Evolutionary conservation across 1,284 basidiomycete genomes (phyloP), one percentile per base, ranked within the genome.

Genomic region (Sporisorium reilianum): DNA sequence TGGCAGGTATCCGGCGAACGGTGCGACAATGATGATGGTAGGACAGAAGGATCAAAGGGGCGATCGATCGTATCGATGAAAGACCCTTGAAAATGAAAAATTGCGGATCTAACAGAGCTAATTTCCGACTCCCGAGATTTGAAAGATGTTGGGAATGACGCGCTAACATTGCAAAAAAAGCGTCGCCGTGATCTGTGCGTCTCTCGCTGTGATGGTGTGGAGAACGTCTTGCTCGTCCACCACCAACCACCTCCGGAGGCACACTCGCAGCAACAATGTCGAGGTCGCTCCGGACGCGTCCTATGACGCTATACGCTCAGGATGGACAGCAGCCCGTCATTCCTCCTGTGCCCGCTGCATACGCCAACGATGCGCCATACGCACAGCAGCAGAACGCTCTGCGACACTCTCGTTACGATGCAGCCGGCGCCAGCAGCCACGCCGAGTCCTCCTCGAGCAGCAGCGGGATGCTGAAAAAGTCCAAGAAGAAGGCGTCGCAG

Each of bases 301-400:
- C 81, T 8, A 70, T 80, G 76, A 84, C 82, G 70, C 79, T 84
- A 9, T 84, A 84, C 40, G 70, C 59, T 11, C 64, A 77, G 53
- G 78, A 77, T 28, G 70, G 52, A 2, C 72, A 60, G 28, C 59
- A 59, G 16, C 61, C 62, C 30, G 44, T 51, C 53, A 61, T 64
- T 34, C 64, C 62, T 25, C 60, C 59, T n/a, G 57, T 67, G 1
- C 48, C 62, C 22, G 26, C 32, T 12, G 20, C 65, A 36, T 64
- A 67, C 20, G 20, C 58, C 20, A 41, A 51, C 40, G 23, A 67
- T 6, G 41, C 46, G 20, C 49, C 42, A 5, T 52, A 41, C 12
- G 41, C 63, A 10, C 57, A 45, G 23, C 59, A 53, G 53, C 57
- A 34, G 20, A n/a, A 28, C 11, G 36, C 52, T 3, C 23, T 32